Evolutionary conservation across 768 basidiomycete genomes (phyloP).

Genomic region (Termitomyces sp.): DNA sequence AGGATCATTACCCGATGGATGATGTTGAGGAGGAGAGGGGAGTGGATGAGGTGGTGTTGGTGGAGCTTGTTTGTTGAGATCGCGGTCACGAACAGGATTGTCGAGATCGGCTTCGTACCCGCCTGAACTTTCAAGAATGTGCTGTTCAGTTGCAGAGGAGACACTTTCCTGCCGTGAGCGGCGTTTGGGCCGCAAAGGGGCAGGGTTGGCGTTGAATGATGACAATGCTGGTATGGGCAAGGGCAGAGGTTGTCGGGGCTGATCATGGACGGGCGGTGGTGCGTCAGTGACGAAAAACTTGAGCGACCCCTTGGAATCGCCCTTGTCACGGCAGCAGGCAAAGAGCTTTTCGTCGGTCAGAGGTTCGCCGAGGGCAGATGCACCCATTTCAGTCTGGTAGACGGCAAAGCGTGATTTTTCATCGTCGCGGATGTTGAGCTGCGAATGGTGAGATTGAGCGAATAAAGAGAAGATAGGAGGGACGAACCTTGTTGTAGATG

Average conservation of each 20-base stretch:
- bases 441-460: slow-evolving; percentile 7
- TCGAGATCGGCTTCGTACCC: slow-evolving; percentile 77
- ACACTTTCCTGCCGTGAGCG: slow-evolving; percentile 60
- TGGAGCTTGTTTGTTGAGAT: slow-evolving; percentile 33
- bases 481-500: slow-evolving; percentile 69
- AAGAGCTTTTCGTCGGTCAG: slow-evolving; percentile 66
- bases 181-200: slow-evolving; percentile 45
- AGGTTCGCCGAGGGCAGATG: slow-evolving; percentile 67
- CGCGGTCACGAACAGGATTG: slow-evolving; percentile 48
- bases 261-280: slow-evolving; percentile 55
- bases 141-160: slow-evolving; percentile 63
- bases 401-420: slow-evolving; percentile 67
- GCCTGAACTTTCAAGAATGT: slow-evolving; percentile 41
- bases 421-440: slow-evolving; percentile 82
- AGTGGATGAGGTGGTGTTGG: slow-evolving; percentile 30
- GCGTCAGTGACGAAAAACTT: slow-evolving; percentile 78
- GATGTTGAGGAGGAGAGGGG: slow-evolving; percentile 15
- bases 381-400: slow-evolving; percentile 84
- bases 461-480: slow-evolving; percentile 1
- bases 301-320: slow-evolving; percentile 74
- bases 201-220: slow-evolving; percentile 26
- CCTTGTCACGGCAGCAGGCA: slow-evolving; percentile 62
- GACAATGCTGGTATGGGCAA: slow-evolving; percentile 31
- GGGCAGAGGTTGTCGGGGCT: slow-evolving; percentile 27
- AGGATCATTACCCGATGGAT: slow-evolving; percentile 20